These are phyloP conservation scores for Wickerhamiella infanticola DNA, from an alignment of 1,139 yeast genomes.

Conservation along the genomic window DNA sequence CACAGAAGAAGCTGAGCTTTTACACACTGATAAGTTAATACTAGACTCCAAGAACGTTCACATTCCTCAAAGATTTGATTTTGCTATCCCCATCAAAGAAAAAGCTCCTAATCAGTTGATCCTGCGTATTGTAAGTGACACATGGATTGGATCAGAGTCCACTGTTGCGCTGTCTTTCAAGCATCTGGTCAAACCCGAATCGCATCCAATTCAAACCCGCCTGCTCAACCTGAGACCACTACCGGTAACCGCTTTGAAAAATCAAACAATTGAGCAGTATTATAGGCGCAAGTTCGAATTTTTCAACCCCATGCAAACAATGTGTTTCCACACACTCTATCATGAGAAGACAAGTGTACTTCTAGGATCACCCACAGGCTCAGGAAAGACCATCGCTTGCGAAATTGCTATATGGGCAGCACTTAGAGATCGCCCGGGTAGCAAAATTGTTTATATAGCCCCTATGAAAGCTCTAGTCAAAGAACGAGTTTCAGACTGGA, in stretches of 20 bases:
- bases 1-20: slow-evolving; percentile 44
- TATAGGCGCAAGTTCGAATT: slow-evolving; percentile 56
- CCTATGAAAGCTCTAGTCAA: slow-evolving; percentile 98
- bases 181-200: slow-evolving; percentile 75
- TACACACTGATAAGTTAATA: slow-evolving; percentile 73
- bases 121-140: slow-evolving; percentile 63
- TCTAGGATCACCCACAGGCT: slow-evolving; percentile 97
- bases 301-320: slow-evolving; percentile 97
- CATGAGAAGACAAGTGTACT: slow-evolving; percentile 66
- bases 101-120: slow-evolving; percentile 82
- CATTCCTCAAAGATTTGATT: slow-evolving; percentile 30
- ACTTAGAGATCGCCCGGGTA: slow-evolving; percentile 58
- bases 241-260: slow-evolving; percentile 67
- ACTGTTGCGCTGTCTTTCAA: slow-evolving; percentile 73
- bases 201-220: slow-evolving; percentile 74
- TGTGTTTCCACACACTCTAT: slow-evolving; percentile 84
- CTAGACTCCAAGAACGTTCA: slow-evolving; percentile 21
- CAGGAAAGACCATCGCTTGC: slow-evolving; percentile 95
- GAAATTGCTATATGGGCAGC: slow-evolving; percentile 98
- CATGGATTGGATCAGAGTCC: slow-evolving; percentile 81
- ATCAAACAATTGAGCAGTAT: slow-evolving; percentile 49
- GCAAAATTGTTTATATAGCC: slow-evolving; percentile 87
- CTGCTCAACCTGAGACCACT: slow-evolving; percentile 69
- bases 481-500: slow-evolving; percentile 95
- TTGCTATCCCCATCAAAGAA: slow-evolving; percentile 80